phyloP scores from a whole-genome alignment of 1,139 yeast genomes.

The Pichia sp. region DNA sequence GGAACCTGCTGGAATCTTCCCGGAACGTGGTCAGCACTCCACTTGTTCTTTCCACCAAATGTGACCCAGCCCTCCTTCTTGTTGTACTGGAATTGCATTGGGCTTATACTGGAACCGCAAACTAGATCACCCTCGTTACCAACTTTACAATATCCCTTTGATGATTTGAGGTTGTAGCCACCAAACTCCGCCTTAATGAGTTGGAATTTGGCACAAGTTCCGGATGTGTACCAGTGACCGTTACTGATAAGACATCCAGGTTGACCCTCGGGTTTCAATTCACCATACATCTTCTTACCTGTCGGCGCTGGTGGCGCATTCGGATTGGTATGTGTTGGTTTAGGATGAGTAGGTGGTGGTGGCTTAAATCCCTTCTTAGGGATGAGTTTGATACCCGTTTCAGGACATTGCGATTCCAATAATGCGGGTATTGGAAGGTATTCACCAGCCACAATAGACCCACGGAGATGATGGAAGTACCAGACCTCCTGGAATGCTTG shows the following conservation, averaged over 20 bases:
- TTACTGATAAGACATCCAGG: constrained; percentile 76
- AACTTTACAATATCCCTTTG: constrained; percentile 70
- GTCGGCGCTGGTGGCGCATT: constrained; percentile 27
- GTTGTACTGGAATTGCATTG: constrained; percentile 50
- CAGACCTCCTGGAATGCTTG: constrained; percentile 78
- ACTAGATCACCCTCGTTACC: constrained; percentile 26
- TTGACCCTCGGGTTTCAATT: constrained; percentile 45
- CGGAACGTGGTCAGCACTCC: constrained; percentile 57
- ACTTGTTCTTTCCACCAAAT: constrained; percentile 56
- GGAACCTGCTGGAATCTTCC: constrained; percentile 45
- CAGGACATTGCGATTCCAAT: constrained; percentile 55
- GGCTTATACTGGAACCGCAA: constrained; percentile 31
- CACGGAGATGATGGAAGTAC: constrained; percentile 79
- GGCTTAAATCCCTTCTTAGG: constrained; percentile 56
- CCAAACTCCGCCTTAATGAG: constrained; percentile 55
- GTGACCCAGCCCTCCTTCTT: constrained; percentile 39
- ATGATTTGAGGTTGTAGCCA: constrained; percentile 58
- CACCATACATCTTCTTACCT: constrained; percentile 30
- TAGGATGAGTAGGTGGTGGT: constrained; percentile 24
- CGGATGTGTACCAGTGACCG: constrained; percentile 78
- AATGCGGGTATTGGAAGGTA: constrained; percentile 62
- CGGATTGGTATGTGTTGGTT: constrained; percentile 24
- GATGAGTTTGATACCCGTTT: constrained; percentile 58
- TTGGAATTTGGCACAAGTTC: constrained; percentile 78
- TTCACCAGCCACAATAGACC: constrained; percentile 61